Conservation (phyloP, 1,139 yeast species). For the Kodamaea suecica region DNA sequence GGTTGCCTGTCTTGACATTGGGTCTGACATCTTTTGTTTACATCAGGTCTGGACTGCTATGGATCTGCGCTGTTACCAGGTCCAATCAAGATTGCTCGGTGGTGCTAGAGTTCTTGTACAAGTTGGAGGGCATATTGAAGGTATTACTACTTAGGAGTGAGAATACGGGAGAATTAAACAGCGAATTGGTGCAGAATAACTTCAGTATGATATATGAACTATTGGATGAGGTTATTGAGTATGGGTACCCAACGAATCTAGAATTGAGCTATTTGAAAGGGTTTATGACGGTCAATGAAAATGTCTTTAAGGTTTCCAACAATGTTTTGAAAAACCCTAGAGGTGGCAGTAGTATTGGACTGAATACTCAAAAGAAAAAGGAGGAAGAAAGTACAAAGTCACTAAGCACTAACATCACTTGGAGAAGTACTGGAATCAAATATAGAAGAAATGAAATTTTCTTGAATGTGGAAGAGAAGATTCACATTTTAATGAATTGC, state of each 20-base stretch:
- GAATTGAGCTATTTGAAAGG: constrained; percentile 44
- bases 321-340: constrained; percentile 6
- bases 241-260: constrained; percentile 77
- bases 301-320: constrained; percentile 20
- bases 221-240: constrained; percentile 73
- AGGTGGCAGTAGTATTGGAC: constrained; percentile 4
- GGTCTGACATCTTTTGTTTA: constrained; percentile 93
- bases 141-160: constrained; percentile 20
- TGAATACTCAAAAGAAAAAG: neutral
- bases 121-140: constrained; percentile 48
- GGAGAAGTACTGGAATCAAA: constrained; percentile 73
- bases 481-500: constrained; percentile 63
- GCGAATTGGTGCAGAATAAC: constrained; percentile 42
- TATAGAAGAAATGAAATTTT: constrained; percentile 81
- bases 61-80: constrained; percentile 85
- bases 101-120: constrained; percentile 74
- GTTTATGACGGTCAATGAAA: constrained; percentile 24
- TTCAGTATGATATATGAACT: constrained; percentile 71
- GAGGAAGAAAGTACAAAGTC: constrained; percentile 2
- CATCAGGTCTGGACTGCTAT: constrained; percentile 64
- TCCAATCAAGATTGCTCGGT: constrained; percentile 83
- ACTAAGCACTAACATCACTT: constrained; percentile 34
- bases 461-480: constrained; percentile 71
- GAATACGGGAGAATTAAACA: constrained; percentile 16
- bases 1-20: constrained; percentile 82